Percentiles rank a stretch among this genome's conserved stretches.
phyloP scores from a whole-genome alignment of 139 green algal genomes.

The Haematococcus lacustris region DNA sequence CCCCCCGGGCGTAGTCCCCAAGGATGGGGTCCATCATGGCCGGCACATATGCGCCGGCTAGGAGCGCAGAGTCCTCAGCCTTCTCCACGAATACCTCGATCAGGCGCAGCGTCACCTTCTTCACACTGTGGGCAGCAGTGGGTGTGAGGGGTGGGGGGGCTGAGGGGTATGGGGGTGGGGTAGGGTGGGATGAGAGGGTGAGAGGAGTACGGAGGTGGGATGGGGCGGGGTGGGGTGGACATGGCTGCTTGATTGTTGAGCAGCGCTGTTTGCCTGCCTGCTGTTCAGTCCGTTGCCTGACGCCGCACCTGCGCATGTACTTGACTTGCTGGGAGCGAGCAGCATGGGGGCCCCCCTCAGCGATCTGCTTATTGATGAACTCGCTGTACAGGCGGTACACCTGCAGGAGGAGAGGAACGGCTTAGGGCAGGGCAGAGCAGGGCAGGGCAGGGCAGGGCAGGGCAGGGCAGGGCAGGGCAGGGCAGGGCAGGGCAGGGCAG shows the following conservation, averaged over 20 bases:
- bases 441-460: neutral
- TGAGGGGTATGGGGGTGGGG: no score
- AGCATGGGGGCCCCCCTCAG: constrained; percentile 69
- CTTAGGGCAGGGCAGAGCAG: neutral
- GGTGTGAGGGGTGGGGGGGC: no score
- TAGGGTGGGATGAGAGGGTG: no score
- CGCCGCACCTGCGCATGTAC: constrained; percentile 61
- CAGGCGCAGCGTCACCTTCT: constrained; percentile 47
- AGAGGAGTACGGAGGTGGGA: no score
- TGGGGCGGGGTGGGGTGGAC: no score
- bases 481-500: neutral
- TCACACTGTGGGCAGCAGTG: no score
- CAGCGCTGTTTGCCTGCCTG: no score
- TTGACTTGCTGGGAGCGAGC: constrained; percentile 73
- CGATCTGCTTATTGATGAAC: constrained; percentile 70
- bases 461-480: no score
- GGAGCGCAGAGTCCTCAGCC: constrained; percentile 59
- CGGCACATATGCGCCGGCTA: constrained; percentile 74
- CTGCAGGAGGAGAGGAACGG: neutral
- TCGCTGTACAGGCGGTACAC: constrained; percentile 83
- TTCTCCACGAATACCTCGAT: constrained; percentile 92
- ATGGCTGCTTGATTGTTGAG: no score
- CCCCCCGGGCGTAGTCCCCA: constrained; percentile 87
- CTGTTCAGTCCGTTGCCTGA: no score
- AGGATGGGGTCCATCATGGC: constrained; percentile 95